Evolutionary conservation across 768 basidiomycete genomes (phyloP).

Genomic region (Agrocybe chaxingu): DNA sequence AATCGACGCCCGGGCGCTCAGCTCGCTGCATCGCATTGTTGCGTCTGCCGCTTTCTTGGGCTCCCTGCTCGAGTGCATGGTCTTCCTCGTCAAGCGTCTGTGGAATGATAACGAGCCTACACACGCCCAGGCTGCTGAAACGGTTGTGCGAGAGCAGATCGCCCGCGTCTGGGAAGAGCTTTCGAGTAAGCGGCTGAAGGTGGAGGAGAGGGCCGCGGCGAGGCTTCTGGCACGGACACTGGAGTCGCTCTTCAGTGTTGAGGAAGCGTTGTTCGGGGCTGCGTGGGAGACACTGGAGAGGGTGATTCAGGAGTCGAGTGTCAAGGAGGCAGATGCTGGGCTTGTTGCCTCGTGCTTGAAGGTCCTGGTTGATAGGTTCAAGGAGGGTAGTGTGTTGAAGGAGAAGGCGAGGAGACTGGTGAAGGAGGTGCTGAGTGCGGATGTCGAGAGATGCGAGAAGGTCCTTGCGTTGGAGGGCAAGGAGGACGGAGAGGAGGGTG

Average conservation of each 20-base stretch:
- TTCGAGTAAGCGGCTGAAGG: constrained; percentile 38
- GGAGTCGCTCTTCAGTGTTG: constrained; percentile 28
- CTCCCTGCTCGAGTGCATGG: constrained; percentile 66
- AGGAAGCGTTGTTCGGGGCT: constrained; percentile 42
- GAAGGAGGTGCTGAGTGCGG: constrained; percentile 27
- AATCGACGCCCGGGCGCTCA: constrained; percentile 62
- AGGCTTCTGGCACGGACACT: constrained; percentile 40
- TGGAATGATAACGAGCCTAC: constrained; percentile 14
- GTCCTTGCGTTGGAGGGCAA: constrained; percentile 2
- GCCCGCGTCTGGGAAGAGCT: constrained; percentile 48
- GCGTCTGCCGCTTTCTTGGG: constrained; percentile 65
- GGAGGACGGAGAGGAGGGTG: not conserved
- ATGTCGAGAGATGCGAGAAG: constrained; percentile 30
- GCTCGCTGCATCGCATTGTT: constrained; percentile 48
- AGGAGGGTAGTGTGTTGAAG: constrained; percentile 21
- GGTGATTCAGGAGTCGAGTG: constrained; percentile 22
- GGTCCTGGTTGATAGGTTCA: constrained; percentile 38
- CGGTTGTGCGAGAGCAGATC: constrained; percentile 44
- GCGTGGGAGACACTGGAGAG: constrained; percentile 44
- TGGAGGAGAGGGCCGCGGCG: constrained; percentile 42
- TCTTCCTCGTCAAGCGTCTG: constrained; percentile 52
- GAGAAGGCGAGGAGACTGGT: constrained; percentile 26
- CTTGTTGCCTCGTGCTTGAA: constrained; percentile 47
- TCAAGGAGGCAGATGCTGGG: constrained; percentile 17
- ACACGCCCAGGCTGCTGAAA: constrained; percentile 2